Percentiles rank a stretch among this genome's conserved stretches.
Conservation (phyloP, 2,329 filamentous ascomycete genomes). For the Escovopsis sp. region DNA sequence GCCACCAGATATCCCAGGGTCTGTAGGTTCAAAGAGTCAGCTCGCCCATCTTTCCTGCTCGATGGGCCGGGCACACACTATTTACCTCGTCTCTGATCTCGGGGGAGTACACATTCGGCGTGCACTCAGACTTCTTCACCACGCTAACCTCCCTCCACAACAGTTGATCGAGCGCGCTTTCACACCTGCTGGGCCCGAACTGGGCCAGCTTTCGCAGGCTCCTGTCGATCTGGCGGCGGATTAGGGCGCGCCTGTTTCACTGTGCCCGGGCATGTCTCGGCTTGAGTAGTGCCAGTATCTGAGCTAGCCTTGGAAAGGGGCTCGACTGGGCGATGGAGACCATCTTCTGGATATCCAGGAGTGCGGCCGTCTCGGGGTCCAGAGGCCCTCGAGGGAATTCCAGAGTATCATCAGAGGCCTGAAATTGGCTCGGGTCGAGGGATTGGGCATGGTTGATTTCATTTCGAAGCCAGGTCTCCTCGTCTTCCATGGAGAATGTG, state of each 20-base stretch:
- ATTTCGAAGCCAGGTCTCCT: constrained; percentile 7
- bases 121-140: constrained; percentile 16
- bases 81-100: constrained; percentile 21
- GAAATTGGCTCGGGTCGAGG: background rate
- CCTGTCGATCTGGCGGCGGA: constrained; percentile 10
- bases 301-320: constrained; percentile 9
- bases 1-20: constrained; percentile 16
- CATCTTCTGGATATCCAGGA: constrained; percentile 14
- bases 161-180: constrained; percentile 19
- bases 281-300: constrained; percentile 11
- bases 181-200: constrained; percentile 3
- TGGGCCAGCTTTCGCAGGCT: constrained; percentile 9
- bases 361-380: constrained; percentile 9
- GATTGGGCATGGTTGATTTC: constrained; percentile 6
- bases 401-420: constrained; percentile 1
- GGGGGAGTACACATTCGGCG: constrained; percentile 17
- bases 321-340: constrained; percentile 12
- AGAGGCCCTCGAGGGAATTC: constrained; percentile 7
- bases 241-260: constrained; percentile 10
- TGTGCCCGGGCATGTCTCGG: constrained; percentile 13
- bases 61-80: background rate
- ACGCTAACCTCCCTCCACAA: constrained; percentile 18
- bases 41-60: background rate
- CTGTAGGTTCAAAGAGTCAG: constrained; percentile 3
- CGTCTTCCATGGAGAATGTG: constrained; percentile 17